Conservation (phyloP, 1,284 basidiomycete genomes). For the Cryptococcus sp. region DNA sequence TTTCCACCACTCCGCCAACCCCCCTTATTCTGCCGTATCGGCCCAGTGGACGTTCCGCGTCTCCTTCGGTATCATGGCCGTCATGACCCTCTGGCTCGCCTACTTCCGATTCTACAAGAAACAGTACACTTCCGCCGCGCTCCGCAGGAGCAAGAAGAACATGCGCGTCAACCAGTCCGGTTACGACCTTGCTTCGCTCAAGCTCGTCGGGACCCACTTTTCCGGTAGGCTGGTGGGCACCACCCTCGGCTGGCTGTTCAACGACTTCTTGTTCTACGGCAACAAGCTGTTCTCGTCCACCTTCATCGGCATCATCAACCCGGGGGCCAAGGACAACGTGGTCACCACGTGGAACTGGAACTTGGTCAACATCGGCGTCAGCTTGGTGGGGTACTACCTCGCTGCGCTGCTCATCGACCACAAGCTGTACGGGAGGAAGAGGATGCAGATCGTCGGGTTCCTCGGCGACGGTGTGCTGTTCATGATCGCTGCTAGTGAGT, state of each 20-base stretch:
- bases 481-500: conserved; percentile 40
- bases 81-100: conserved; percentile 55
- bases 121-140: conserved; percentile 45
- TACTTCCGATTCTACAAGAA: conserved; percentile 57
- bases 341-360: conserved; percentile 56
- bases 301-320: conserved; percentile 54
- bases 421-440: conserved; percentile 53
- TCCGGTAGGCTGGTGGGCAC: conserved; percentile 55
- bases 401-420: conserved; percentile 57
- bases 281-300: conserved; percentile 51
- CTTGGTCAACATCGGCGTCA: conserved; percentile 53
- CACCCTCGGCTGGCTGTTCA: conserved; percentile 54
- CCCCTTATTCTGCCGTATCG: conserved; percentile 49
- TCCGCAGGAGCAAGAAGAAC: conserved; percentile 52
- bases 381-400: conserved; percentile 55
- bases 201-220: conserved; percentile 54
- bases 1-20: conserved; percentile 52
- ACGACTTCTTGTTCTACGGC: conserved; percentile 56
- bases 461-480: conserved; percentile 53
- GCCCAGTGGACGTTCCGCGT: conserved; percentile 57
- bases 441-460: conserved; percentile 56
- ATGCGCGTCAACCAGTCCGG: conserved; percentile 53
- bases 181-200: conserved; percentile 55
- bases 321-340: conserved; percentile 44
- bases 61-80: conserved; percentile 55